phyloP scores from a whole-genome alignment of 1,139 yeast genomes.

The Blastobotrys malaysiensis region DNA sequence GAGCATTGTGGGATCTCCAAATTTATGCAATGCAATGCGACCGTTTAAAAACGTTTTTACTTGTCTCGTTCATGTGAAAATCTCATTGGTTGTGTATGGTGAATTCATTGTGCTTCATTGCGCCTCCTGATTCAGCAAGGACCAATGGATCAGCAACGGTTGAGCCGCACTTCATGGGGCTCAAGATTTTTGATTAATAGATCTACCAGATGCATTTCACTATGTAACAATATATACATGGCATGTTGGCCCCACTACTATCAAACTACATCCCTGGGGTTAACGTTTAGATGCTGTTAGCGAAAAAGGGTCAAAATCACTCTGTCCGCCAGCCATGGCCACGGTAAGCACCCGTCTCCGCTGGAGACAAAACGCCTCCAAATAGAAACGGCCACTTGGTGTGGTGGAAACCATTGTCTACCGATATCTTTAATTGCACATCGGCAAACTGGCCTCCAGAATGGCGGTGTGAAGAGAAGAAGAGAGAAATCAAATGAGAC shows the following conservation, averaged over 20 bases:
- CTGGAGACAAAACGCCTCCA: not conserved
- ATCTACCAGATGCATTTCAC: not conserved
- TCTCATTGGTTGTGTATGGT: too few species aligned
- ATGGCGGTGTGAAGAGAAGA: not conserved
- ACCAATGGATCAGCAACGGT: too few species aligned
- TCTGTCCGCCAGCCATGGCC: not conserved
- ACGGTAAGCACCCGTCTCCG: not conserved
- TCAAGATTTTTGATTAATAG: not conserved
- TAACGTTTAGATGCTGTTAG: slow-evolving; percentile 20
- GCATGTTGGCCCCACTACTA: slow-evolving; percentile 26
- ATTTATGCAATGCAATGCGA: not conserved
- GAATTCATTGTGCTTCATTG: too few species aligned
- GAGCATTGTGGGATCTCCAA: not conserved
- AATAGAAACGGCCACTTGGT: not conserved
- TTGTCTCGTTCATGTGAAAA: not conserved
- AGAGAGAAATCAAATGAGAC: not conserved
- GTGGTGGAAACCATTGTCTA: not conserved
- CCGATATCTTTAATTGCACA: not conserved
- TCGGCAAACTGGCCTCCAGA: not conserved
- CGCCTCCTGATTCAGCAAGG: not conserved
- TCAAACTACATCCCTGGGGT: slow-evolving; percentile 25
- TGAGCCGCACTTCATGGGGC: not conserved
- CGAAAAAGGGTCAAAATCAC: slow-evolving; percentile 16
- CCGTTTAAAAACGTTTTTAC: not conserved
- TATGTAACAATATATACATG: not conserved